Percentiles rank a stretch among this genome's conserved stretches.
phyloP scores from a whole-genome alignment of 2,329 filamentous ascomycete species.

The Monosporascus sp. region DNA sequence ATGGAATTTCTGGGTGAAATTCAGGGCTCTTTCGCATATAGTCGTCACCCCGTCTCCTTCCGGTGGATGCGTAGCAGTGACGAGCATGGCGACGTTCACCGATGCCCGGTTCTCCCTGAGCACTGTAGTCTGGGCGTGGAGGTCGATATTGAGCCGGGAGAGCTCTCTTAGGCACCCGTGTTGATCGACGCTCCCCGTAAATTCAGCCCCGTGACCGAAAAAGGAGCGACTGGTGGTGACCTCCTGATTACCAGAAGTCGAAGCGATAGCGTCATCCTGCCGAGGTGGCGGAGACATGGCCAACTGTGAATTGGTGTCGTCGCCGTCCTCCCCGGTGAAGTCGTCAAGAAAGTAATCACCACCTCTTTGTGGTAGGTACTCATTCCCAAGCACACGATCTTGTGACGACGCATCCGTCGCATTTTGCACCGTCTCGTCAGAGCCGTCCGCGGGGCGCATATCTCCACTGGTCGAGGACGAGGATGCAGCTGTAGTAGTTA shows the following conservation, averaged over 20 bases:
- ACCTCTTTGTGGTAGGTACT: no score
- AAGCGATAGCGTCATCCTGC: no score
- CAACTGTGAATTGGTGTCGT: no score
- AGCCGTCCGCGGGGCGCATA: neutral
- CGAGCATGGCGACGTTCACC: slow-evolving; percentile 8
- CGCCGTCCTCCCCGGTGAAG: no score
- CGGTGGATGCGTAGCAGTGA: slow-evolving; percentile 3
- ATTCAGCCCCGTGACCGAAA: slow-evolving; percentile 4
- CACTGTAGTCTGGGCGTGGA: slow-evolving; percentile 4
- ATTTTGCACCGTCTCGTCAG: neutral
- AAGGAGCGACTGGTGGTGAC: neutral
- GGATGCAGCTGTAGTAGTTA: neutral
- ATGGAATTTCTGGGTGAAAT: neutral
- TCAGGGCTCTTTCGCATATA: neutral
- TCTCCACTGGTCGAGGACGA: neutral
- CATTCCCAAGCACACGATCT: no score
- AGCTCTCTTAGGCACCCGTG: slow-evolving; percentile 14
- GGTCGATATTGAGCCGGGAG: slow-evolving; percentile 13
- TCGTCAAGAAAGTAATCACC: no score
- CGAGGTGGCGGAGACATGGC: no score
- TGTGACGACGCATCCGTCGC: neutral
- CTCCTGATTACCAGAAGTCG: no score
- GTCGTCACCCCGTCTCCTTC: neutral
- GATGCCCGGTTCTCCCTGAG: slow-evolving; percentile 1
- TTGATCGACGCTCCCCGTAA: slow-evolving; percentile 8